Percentiles rank a stretch among this genome's conserved stretches.
Conservation (phyloP, 371 early-diverging fungal genomes). For the Mucor irregularis region DNA sequence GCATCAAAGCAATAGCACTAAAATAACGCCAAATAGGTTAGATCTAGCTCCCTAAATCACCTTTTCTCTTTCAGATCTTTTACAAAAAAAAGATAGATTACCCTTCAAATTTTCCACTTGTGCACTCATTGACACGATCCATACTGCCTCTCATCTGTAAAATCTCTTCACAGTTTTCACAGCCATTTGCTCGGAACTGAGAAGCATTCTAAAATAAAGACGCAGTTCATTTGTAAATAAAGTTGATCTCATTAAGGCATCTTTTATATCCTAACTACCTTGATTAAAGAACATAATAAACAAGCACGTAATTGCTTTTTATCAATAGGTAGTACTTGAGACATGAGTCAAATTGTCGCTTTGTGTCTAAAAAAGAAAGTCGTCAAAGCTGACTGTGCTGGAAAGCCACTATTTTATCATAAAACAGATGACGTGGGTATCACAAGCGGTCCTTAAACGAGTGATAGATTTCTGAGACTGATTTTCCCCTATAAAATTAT, state of each 20-base stretch:
- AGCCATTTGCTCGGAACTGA: slow-evolving; percentile 81
- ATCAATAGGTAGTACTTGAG: slow-evolving; percentile 68
- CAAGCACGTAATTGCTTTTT: slow-evolving; percentile 89
- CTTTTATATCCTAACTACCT: slow-evolving; percentile 48
- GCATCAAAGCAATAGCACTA: slow-evolving; percentile 78
- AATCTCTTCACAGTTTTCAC: slow-evolving; percentile 92
- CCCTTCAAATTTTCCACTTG: slow-evolving; percentile 88
- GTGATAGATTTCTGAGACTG: too few species aligned
- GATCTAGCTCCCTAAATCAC: too few species aligned
- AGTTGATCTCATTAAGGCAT: neutral
- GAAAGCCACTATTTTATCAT: too few species aligned
- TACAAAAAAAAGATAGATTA: slow-evolving; percentile 25
- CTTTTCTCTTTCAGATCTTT: too few species aligned
- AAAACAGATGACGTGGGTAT: too few species aligned
- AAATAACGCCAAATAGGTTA: neutral
- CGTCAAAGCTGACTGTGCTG: too few species aligned
- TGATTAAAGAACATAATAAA: slow-evolving; percentile 90
- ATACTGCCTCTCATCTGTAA: slow-evolving; percentile 71
- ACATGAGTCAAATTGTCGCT: too few species aligned
- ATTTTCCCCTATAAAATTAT: too few species aligned
- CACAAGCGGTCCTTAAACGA: too few species aligned
- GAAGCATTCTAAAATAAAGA: slow-evolving; percentile 55
- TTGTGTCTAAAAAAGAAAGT: neutral
- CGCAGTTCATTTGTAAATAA: slow-evolving; percentile 3
- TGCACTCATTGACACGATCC: slow-evolving; percentile 82